Evolutionary conservation across 495 filamentous ascomycete species (phyloP), one percentile per base, ranked within the genome.

Genomic region (Glonium stellatum): DNA sequence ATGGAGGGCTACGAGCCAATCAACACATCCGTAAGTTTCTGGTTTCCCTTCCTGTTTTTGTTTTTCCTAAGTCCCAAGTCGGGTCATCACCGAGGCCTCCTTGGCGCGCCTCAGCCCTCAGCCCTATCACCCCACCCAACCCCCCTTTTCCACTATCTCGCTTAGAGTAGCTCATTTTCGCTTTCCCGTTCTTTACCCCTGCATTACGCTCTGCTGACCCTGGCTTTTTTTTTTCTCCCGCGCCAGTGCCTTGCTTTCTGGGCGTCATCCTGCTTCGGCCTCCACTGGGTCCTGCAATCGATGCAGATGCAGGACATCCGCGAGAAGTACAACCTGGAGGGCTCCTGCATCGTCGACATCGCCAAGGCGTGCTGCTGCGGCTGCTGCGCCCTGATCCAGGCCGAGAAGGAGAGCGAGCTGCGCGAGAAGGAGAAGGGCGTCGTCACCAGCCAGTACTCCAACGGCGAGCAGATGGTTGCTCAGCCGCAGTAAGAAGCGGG

Each of bases 231-330:
- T n/a, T n/a, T n/a, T 46, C 48, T 60, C 60, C 9, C 42, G 46
- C 44, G 50, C 48, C 12, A 73, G 60, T 75, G 72, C 57, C 62
- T 79, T 5, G 59, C 70, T 58, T 68, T 70, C 51, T 76, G 69
- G 59, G 63, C 63, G 22, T 59, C 68, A 10, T 54, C 61, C 35
- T 72, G 63, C 60, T 65, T 75, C 67, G 62, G 64, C 49, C 57
- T 73, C 27, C 52, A 72, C 53, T 72, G 68, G 54, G 62, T 79
- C 55, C 71, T 72, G 55, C 66, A 68, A 31, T 61, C 70, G 37
- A 68, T 76, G 62, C 78, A 80, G 61, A 74, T 76, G 12, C 62
- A 66, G 55, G 73, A 76, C 35, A 71, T 80, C 55, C 70, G 75
- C 22, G 56, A 61, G 51, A 73, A 70, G 57, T 72, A 77, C 67